Conservation (phyloP, 2,329 filamentous ascomycete genomes). For the Calonectria henricotiae region DNA sequence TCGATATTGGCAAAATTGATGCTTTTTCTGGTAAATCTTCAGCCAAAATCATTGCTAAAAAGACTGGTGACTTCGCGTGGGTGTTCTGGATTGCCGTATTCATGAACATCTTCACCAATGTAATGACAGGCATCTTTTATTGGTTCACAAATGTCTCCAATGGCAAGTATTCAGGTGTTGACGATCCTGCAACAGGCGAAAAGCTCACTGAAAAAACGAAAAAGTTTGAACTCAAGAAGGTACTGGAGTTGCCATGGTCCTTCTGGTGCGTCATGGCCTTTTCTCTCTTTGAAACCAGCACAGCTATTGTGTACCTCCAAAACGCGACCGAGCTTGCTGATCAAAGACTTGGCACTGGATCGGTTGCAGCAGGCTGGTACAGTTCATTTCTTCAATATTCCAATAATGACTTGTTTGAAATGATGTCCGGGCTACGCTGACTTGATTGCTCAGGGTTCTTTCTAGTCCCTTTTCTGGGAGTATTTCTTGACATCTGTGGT, state of each 20-base stretch:
- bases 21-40: conserved; percentile 73
- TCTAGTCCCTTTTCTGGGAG: conserved; percentile 69
- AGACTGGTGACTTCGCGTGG: conserved; percentile 73
- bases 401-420: neutral
- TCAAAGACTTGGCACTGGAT: conserved; percentile 68
- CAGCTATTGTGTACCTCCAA: conserved; percentile 68
- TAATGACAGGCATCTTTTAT: conserved; percentile 68
- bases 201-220: conserved; percentile 71
- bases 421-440: neutral
- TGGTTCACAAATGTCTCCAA: conserved; percentile 62
- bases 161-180: conserved; percentile 37
- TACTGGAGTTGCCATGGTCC: conserved; percentile 71
- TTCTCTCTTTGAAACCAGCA: conserved; percentile 72
- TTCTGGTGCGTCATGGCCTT: conserved; percentile 72
- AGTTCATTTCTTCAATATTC: conserved; percentile 69
- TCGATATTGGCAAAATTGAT: conserved; percentile 74
- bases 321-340: conserved; percentile 75
- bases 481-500: conserved; percentile 71
- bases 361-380: conserved; percentile 74
- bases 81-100: conserved; percentile 74
- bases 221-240: conserved; percentile 69
- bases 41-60: conserved; percentile 72
- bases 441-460: conserved; percentile 64
- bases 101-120: conserved; percentile 76
- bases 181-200: conserved; percentile 69